Percentiles rank a stretch among this genome's conserved stretches.
Conservation (phyloP, 2,329 filamentous ascomycete species). For the Onygenales sp. region DNA sequence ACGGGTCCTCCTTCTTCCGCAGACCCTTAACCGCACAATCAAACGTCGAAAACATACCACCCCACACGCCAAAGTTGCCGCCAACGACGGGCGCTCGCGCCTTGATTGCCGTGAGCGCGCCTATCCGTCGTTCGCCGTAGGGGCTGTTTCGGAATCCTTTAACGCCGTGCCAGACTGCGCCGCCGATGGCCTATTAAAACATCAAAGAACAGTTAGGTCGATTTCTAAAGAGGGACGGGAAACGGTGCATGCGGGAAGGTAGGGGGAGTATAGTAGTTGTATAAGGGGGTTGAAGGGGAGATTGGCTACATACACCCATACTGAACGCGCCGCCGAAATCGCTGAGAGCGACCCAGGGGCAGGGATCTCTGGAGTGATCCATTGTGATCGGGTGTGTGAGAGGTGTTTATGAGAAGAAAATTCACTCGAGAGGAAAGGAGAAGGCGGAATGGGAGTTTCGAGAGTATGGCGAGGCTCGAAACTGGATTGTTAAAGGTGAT, state of each 20-base stretch:
- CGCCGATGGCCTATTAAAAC: slow-evolving; percentile 54
- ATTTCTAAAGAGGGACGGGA: slow-evolving; percentile 1
- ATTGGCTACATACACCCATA: slow-evolving; percentile 70
- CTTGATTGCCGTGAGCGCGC: slow-evolving; percentile 94
- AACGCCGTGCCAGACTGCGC: slow-evolving; percentile 90
- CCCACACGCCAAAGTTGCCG: slow-evolving; percentile 97
- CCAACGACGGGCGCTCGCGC: slow-evolving; percentile 90
- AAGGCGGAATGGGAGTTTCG: no score
- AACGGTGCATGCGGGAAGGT: not conserved
- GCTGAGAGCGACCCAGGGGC: slow-evolving; percentile 91
- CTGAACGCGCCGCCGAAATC: slow-evolving; percentile 96
- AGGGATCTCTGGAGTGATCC: slow-evolving; percentile 96
- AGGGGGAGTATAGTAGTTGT: not conserved
- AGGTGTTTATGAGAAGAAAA: not conserved
- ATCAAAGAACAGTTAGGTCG: slow-evolving; percentile 21
- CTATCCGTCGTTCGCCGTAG: slow-evolving; percentile 90
- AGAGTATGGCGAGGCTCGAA: not conserved
- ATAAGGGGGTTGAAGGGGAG: not conserved
- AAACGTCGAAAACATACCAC: slow-evolving; percentile 88
- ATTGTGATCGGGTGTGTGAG: slow-evolving; percentile 37
- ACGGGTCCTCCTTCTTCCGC: slow-evolving; percentile 93
- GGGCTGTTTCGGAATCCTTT: slow-evolving; percentile 88
- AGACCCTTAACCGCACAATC: slow-evolving; percentile 95
- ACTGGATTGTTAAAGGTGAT: no score
- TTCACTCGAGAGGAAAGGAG: not conserved